phyloP scores from a whole-genome alignment of 306 rosid genomes.

The Glycine soja region DNA sequence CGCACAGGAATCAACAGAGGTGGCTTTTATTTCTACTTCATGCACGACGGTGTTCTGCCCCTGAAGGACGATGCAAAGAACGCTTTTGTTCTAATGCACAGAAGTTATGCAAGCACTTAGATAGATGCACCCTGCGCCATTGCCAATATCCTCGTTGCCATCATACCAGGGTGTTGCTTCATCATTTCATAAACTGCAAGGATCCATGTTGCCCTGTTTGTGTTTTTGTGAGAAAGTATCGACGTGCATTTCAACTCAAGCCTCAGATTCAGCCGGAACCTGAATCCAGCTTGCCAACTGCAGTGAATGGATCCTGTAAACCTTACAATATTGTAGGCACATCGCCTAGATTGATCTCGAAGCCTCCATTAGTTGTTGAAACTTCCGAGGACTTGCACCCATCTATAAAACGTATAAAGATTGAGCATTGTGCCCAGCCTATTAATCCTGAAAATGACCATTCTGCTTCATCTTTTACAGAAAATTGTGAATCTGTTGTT shows the following conservation, averaged over 20 bases:
- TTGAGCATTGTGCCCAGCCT: conserved; percentile 73
- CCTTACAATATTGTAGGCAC: conserved; percentile 56
- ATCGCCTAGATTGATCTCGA: conserved; percentile 59
- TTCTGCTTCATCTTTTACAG: conserved; percentile 58
- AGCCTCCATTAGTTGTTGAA: conserved; percentile 59
- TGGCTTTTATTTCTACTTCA: conserved; percentile 95
- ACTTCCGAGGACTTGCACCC: conserved; percentile 75
- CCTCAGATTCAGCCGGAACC: conserved; percentile 49
- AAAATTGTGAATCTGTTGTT: conserved; percentile 56
- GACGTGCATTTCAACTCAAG: conserved; percentile 55
- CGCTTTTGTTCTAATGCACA: conserved; percentile 68
- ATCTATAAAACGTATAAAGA: conserved; percentile 84
- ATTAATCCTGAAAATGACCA: conserved; percentile 64
- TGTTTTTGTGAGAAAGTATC: conserved; percentile 67
- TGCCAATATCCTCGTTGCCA: conserved; percentile 79
- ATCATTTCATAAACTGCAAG: conserved; percentile 72
- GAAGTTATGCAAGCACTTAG: conserved; percentile 78
- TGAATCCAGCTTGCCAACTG: conserved; percentile 62
- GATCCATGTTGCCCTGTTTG: conserved; percentile 86
- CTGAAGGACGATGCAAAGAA: conserved; percentile 85
- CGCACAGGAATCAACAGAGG: conserved; percentile 75
- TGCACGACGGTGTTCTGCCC: conserved; percentile 80
- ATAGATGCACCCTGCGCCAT: conserved; percentile 53
- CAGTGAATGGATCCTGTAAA: conserved; percentile 66
- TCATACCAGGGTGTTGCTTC: conserved; percentile 70